phyloP scores from a whole-genome alignment of 352 stramenopile genomes.

The Ophiocytium majus region DNA sequence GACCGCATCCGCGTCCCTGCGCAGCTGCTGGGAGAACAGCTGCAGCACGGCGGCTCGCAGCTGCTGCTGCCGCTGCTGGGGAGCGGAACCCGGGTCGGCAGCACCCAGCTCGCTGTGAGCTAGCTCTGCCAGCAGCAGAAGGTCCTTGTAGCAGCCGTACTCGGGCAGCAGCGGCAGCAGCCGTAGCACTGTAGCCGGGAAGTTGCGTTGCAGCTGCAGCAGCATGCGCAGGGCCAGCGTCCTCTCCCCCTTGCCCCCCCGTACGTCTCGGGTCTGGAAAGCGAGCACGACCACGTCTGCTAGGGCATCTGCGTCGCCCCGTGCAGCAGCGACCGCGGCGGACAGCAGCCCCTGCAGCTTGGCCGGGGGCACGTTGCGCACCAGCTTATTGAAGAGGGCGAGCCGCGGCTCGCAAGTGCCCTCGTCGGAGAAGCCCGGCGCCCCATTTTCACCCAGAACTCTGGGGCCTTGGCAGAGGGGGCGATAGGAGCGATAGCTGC shows the following conservation, averaged over 20 bases:
- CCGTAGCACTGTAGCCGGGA: not conserved
- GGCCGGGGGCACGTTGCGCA: not conserved
- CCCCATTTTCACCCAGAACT: slow-evolving; percentile 6
- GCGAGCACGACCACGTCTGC: slow-evolving; percentile 19
- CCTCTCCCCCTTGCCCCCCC: slow-evolving; percentile 23
- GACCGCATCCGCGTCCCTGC: not conserved
- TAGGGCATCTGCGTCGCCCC: not conserved
- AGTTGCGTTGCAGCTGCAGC: not conserved
- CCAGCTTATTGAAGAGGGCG: slow-evolving; percentile 17
- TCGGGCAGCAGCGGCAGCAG: slow-evolving; percentile 14
- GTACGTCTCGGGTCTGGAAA: slow-evolving; percentile 10
- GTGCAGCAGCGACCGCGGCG: not conserved
- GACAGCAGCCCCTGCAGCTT: not conserved
- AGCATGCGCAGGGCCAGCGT: not conserved
- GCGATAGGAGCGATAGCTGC: too few species aligned
- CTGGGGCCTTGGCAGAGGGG: too few species aligned
- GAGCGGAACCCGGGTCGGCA: too few species aligned
- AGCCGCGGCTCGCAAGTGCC: not conserved
- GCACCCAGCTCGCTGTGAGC: not conserved
- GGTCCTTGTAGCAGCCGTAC: slow-evolving; percentile 28
- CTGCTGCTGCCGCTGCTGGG: not conserved
- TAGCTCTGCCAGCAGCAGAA: not conserved
- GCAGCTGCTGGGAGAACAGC: not conserved
- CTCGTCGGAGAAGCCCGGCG: not conserved
- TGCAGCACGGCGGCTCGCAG: not conserved